Conservation (phyloP, 768 basidiomycete genomes). For the Kwoniella botswanensis region DNA sequence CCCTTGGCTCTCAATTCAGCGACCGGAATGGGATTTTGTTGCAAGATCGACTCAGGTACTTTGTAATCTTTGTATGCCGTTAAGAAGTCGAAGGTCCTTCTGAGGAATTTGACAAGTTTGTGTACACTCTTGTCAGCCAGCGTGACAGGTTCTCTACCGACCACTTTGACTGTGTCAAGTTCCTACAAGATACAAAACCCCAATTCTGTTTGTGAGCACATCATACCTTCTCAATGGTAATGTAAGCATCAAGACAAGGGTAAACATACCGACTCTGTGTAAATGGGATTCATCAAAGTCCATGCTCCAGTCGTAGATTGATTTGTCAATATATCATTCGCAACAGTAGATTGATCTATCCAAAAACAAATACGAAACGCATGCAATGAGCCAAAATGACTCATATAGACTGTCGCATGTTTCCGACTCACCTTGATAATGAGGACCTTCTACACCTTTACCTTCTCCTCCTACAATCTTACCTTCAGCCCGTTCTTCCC, state of each 20-base stretch:
- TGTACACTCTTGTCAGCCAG: conserved; percentile 75
- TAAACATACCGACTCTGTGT: conserved; percentile 62
- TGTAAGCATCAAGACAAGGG: not conserved
- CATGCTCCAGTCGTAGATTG: conserved; percentile 61
- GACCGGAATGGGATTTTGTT: conserved; percentile 66
- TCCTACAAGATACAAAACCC: conserved; percentile 41
- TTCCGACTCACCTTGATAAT: conserved; percentile 51
- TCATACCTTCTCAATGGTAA: conserved; percentile 68
- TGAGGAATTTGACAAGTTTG: conserved; percentile 66
- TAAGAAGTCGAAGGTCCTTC: conserved; percentile 78
- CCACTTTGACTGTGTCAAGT: conserved; percentile 65
- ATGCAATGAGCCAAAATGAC: not conserved
- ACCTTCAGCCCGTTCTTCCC: conserved; percentile 27
- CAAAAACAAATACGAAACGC: conserved; percentile 4
- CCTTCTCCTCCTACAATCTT: conserved; percentile 38
- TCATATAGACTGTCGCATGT: conserved; percentile 8
- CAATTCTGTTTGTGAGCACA: conserved; percentile 60
- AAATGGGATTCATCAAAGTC: conserved; percentile 93
- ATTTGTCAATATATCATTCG: conserved; percentile 40
- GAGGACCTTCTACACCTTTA: conserved; percentile 52
- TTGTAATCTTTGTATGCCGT: conserved; percentile 81
- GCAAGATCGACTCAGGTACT: conserved; percentile 60
- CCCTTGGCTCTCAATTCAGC: conserved; percentile 76
- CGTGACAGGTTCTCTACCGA: conserved; percentile 70
- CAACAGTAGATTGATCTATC: conserved; percentile 26